phyloP scores from a whole-genome alignment of 148 eudicot genomes.

The Fallopia convolvulus region DNA sequence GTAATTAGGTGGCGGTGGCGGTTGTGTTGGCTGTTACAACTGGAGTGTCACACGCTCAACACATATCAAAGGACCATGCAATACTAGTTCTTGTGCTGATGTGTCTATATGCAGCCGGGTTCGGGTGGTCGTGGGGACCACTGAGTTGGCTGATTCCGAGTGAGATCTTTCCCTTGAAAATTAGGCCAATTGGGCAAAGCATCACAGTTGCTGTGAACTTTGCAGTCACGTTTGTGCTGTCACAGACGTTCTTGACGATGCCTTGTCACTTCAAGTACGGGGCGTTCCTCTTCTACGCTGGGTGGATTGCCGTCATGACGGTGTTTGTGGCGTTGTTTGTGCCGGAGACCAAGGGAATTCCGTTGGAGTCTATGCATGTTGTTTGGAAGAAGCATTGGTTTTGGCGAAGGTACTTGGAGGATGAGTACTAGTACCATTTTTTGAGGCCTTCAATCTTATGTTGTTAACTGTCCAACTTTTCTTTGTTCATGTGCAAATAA shows the following conservation, averaged over 20 bases:
- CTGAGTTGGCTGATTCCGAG: constrained; percentile 50
- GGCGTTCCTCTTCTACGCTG: constrained; percentile 48
- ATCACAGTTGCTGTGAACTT: constrained; percentile 40
- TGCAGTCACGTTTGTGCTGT: constrained; percentile 39
- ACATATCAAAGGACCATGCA: constrained; percentile 27
- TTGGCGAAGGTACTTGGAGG: constrained; percentile 32
- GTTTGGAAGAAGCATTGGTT: constrained; percentile 66
- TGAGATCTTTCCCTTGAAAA: constrained; percentile 50
- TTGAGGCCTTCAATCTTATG: neutral
- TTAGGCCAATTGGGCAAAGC: constrained; percentile 46
- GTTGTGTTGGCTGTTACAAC: constrained; percentile 25
- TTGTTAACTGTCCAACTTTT: neutral
- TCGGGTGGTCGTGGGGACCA: constrained; percentile 72
- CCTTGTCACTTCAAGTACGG: constrained; percentile 51
- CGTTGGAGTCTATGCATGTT: constrained; percentile 41
- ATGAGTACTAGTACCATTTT: neutral
- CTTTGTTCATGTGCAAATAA: neutral
- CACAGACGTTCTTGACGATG: constrained; percentile 55
- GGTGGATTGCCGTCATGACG: constrained; percentile 46
- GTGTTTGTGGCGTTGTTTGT: constrained; percentile 39
- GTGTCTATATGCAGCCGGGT: constrained; percentile 59
- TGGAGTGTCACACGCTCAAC: constrained; percentile 36
- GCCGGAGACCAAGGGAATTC: constrained; percentile 57
- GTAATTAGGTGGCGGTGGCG: constrained; percentile 34
- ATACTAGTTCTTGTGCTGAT: constrained; percentile 35